phyloP scores from a whole-genome alignment of 2,329 filamentous ascomycete genomes.

The Trichoderma arundinaceum region DNA sequence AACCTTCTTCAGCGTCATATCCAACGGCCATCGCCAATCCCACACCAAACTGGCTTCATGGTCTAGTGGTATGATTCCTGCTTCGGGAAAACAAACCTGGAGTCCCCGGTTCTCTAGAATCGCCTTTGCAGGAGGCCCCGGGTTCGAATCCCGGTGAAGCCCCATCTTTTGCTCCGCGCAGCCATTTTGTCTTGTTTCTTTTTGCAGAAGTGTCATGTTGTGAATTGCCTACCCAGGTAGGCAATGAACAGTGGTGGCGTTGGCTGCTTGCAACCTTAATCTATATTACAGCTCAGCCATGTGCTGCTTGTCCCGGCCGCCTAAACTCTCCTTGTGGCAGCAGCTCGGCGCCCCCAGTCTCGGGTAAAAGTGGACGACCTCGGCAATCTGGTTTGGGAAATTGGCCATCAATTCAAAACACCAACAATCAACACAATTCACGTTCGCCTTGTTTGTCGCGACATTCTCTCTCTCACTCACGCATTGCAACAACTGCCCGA shows the following conservation, averaged over 20 bases:
- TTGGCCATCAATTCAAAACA: slow-evolving; percentile 7
- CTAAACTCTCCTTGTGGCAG: background rate
- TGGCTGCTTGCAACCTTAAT: background rate
- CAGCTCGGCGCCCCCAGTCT: background rate
- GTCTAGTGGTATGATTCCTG: slow-evolving; percentile 31
- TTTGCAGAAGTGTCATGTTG: background rate
- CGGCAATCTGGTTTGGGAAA: slow-evolving; percentile 14
- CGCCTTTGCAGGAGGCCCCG: slow-evolving; percentile 36
- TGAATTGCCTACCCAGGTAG: too few species aligned
- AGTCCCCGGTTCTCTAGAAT: slow-evolving; percentile 34
- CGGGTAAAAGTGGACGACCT: slow-evolving; percentile 29
- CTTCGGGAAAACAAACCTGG: slow-evolving; percentile 29
- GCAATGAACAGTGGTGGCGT: background rate
- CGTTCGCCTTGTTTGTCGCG: background rate
- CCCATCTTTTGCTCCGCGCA: slow-evolving; percentile 27
- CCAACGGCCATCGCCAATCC: slow-evolving; percentile 12
- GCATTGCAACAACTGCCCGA: background rate
- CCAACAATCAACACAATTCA: background rate
- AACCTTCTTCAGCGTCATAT: background rate
- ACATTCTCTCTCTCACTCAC: background rate
- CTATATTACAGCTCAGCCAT: background rate
- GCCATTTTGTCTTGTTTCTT: background rate
- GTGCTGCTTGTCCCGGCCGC: background rate
- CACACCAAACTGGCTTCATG: slow-evolving; percentile 24
- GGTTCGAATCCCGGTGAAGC: slow-evolving; percentile 36